Conservation (phyloP, 768 basidiomycete genomes). For the Tylopilus felleus region DNA sequence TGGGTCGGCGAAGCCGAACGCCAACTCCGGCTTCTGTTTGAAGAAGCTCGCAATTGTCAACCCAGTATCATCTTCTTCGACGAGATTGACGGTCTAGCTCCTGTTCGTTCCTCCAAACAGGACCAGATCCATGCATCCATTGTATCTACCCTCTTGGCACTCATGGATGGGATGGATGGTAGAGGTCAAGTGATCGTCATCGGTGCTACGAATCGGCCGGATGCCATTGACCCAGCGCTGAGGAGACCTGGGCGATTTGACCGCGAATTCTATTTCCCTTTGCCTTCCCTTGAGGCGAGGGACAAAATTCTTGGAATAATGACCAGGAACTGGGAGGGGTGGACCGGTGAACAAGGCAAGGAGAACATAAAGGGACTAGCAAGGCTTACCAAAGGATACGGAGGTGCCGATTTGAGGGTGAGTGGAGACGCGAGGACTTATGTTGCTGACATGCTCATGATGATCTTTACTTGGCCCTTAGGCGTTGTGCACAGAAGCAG, state of each 20-base stretch:
- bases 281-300: conserved; percentile 81
- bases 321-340: conserved; percentile 87
- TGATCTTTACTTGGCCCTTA: conserved; percentile 20
- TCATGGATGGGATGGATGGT: conserved; percentile 99
- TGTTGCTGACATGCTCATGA: conserved; percentile 1
- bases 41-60: conserved; percentile 89
- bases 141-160: conserved; percentile 89
- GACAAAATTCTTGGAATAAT: conserved; percentile 89
- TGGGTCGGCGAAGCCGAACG: conserved; percentile 99
- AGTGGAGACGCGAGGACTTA: conserved; percentile 22
- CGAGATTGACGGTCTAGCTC: conserved; percentile 97
- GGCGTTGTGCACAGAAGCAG: conserved; percentile 97
- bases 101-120: conserved; percentile 96
- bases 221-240: conserved; percentile 96
- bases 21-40: conserved; percentile 90
- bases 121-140: conserved; percentile 99
- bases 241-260: conserved; percentile 94
- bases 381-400: conserved; percentile 93
- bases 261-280: conserved; percentile 94
- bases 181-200: conserved; percentile 97
- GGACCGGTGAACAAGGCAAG: conserved; percentile 52
- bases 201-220: conserved; percentile 95
- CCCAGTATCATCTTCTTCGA: conserved; percentile 99
- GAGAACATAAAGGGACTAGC: conserved; percentile 65
- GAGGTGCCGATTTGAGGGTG: conserved; percentile 93